Evolutionary conservation across 1,139 yeast species (phyloP).

Genomic region (Pichia sp.): DNA sequence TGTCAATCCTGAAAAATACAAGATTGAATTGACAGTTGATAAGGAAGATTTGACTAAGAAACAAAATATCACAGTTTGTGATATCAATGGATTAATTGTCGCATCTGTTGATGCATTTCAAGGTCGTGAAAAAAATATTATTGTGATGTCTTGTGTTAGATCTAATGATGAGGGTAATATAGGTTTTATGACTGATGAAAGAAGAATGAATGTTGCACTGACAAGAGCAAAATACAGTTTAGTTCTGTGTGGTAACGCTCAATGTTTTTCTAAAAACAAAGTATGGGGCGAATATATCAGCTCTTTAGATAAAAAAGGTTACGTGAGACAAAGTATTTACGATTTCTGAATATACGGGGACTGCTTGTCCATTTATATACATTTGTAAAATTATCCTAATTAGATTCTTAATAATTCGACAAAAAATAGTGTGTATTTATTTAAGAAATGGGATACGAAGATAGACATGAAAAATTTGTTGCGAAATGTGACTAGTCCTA

Average conservation of each 20-base stretch:
- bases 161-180: slow-evolving; percentile 74
- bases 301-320: slow-evolving; percentile 12
- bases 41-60: slow-evolving; percentile 23
- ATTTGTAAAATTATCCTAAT: no score
- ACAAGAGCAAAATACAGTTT: slow-evolving; percentile 87
- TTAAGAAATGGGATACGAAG: no score
- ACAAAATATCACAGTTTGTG: slow-evolving; percentile 36
- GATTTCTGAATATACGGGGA: no score
- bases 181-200: slow-evolving; percentile 82
- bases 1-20: slow-evolving; percentile 48
- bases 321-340: slow-evolving; percentile 7
- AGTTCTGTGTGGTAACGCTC: slow-evolving; percentile 56
- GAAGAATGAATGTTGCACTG: slow-evolving; percentile 85
- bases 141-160: slow-evolving; percentile 82
- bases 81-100: slow-evolving; percentile 58
- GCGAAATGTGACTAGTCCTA: no score
- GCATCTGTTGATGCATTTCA: slow-evolving; percentile 93
- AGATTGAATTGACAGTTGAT: slow-evolving; percentile 36
- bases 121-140: slow-evolving; percentile 89
- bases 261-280: slow-evolving; percentile 38
- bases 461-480: no score
- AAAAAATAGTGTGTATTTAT: no score
- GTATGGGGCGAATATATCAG: slow-evolving; percentile 49
- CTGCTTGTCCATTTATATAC: no score
- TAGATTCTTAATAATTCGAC: no score